Conservation (phyloP, 345 rosid species). For the Populus ilicifolia region DNA sequence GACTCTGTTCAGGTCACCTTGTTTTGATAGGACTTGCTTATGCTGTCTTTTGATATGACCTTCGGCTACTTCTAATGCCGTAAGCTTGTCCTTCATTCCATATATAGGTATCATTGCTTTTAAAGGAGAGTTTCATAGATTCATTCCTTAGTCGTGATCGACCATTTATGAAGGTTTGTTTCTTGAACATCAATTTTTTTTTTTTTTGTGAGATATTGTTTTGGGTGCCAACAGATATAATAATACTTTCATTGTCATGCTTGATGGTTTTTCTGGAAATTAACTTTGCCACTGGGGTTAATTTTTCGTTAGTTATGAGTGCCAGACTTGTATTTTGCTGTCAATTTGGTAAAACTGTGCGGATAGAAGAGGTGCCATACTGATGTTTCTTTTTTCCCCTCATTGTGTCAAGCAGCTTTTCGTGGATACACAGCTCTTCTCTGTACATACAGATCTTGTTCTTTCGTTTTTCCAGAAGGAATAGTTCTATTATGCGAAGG, state of each 20-base stretch:
- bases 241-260: background rate
- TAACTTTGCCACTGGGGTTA: background rate
- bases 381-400: background rate
- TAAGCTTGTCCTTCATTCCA: background rate
- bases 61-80: background rate
- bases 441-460: constrained; percentile 89
- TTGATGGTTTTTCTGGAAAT: background rate
- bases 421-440: constrained; percentile 92
- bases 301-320: background rate
- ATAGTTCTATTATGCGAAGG: constrained; percentile 25
- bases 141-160: constrained; percentile 79
- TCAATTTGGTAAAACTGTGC: background rate
- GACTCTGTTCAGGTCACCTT: background rate
- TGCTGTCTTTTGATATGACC: background rate
- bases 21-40: background rate
- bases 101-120: constrained; percentile 77
- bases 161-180: constrained; percentile 77
- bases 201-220: background rate
- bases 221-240: background rate
- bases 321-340: background rate
- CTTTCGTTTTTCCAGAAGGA: constrained; percentile 93
- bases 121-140: constrained; percentile 87
- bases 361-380: background rate
- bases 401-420: constrained; percentile 46
- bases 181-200: background rate